Conservation (phyloP, 192 early-diverging fungal species). For the Coemansia umbellata region DNA sequence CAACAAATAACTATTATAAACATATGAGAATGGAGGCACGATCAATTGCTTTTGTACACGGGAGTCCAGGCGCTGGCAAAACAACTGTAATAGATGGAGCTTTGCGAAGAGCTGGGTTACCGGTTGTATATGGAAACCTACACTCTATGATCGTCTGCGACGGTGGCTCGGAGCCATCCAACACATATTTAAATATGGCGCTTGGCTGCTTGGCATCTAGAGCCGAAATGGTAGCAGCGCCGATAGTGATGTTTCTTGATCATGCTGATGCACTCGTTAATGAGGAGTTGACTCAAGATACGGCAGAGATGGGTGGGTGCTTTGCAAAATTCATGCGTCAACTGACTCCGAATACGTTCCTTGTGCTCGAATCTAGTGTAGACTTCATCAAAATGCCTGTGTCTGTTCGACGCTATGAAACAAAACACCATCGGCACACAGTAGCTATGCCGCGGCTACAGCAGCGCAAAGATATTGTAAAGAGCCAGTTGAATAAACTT, state of each 20-base stretch:
- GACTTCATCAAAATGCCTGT: constrained; percentile 19
- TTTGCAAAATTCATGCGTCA: constrained; percentile 22
- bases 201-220: constrained; percentile 14
- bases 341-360: constrained; percentile 20
- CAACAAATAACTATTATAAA: constrained; percentile 2
- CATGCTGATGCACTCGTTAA: constrained; percentile 22
- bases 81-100: constrained; percentile 18
- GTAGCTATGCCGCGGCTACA: constrained; percentile 16
- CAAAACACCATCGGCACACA: constrained; percentile 15
- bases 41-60: constrained; percentile 17
- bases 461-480: constrained; percentile 24
- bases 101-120: constrained; percentile 7
- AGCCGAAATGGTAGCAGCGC: constrained; percentile 9
- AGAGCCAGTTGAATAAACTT: background rate
- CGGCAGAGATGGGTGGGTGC: constrained; percentile 1
- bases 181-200: constrained; percentile 28
- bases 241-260: constrained; percentile 27
- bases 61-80: constrained; percentile 34
- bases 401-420: constrained; percentile 9
- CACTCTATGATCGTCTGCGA: constrained; percentile 22
- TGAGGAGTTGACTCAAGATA: constrained; percentile 14
- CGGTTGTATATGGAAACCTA: constrained; percentile 17
- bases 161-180: constrained; percentile 26
- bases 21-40: constrained; percentile 16
- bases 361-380: constrained; percentile 31